Evolutionary conservation across 768 basidiomycete species (phyloP).

Genomic region (Candolleomyces eurysporus): DNA sequence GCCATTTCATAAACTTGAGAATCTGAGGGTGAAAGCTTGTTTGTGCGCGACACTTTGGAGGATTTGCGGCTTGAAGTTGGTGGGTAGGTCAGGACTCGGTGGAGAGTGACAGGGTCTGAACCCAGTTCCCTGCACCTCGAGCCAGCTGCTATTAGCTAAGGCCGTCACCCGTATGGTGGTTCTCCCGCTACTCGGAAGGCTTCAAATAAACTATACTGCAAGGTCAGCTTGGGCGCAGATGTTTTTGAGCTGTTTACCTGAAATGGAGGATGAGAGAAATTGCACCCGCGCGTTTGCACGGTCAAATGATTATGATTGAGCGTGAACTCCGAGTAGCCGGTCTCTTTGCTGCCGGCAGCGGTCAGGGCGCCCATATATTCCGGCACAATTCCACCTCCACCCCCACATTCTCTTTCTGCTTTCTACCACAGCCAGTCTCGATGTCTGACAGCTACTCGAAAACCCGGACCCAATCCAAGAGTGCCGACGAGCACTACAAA

Average conservation of each 20-base stretch:
- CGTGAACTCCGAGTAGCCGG: not conserved
- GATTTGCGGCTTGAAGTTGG: not conserved
- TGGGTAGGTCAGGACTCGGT: too few relatives aligned
- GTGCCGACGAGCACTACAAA: slow-evolving; percentile 52
- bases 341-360: not conserved
- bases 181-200: too few relatives aligned
- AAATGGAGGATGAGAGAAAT: too few relatives aligned
- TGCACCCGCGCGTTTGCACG: not conserved
- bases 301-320: not conserved
- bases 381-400: not conserved
- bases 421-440: slow-evolving; percentile 2
- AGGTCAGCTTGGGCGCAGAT: too few relatives aligned
- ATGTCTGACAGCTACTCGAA: slow-evolving; percentile 37
- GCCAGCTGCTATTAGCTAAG: too few relatives aligned
- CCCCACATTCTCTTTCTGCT: not conserved
- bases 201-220: too few relatives aligned
- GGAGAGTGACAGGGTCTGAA: too few relatives aligned
- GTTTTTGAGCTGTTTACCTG: too few relatives aligned
- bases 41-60: slow-evolving; percentile 18
- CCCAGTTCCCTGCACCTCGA: too few relatives aligned
- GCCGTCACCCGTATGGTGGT: too few relatives aligned
- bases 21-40: slow-evolving; percentile 9
- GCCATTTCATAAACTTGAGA: slow-evolving; percentile 40
- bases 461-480: slow-evolving; percentile 23
- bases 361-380: not conserved